phyloP scores from a whole-genome alignment of 1,139 yeast genomes.

The Pichia sp. region DNA sequence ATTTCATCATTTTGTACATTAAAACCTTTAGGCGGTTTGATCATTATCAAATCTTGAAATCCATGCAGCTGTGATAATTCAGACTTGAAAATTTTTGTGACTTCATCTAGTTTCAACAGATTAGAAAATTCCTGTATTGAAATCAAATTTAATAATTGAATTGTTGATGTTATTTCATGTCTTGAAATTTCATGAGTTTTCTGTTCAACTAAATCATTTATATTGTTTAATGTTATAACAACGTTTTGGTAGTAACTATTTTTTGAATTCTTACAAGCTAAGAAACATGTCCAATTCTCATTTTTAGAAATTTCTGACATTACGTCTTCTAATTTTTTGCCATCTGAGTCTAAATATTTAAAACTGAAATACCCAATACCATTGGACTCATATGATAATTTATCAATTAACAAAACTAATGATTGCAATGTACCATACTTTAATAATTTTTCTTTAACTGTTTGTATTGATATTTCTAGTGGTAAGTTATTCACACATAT shows the following conservation, averaged over 20 bases:
- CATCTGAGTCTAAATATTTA: constrained; percentile 28
- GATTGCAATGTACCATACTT: constrained; percentile 34
- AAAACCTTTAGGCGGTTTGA: constrained; percentile 53
- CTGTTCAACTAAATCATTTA: constrained; percentile 15
- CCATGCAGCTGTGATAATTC: constrained; percentile 51
- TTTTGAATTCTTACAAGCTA: constrained; percentile 30
- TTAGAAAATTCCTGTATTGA: constrained; percentile 58
- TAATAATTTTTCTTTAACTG: constrained; percentile 31
- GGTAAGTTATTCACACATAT: constrained; percentile 39
- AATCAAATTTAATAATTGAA: constrained; percentile 61
- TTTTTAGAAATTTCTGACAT: constrained; percentile 17
- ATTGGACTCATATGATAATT: constrained; percentile 31
- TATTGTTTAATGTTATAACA: constrained; percentile 16
- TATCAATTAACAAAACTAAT: constrained; percentile 32
- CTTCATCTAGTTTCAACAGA: constrained; percentile 42
- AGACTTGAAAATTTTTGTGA: constrained; percentile 44
- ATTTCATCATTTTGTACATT: constrained; percentile 36
- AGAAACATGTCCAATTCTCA: constrained; percentile 29
- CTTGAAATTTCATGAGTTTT: constrained; percentile 14
- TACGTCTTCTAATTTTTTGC: constrained; percentile 15
- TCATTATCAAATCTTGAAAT: constrained; percentile 53
- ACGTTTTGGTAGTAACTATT: constrained; percentile 24
- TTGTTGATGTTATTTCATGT: constrained; percentile 46
- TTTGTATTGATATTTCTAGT: constrained; percentile 31
- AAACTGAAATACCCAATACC: constrained; percentile 43